A percentile compares a stretch with the other conserved stretches of the same genome.
Conservation (phyloP, 2,329 filamentous ascomycete genomes). For the Apiospora arundinis region DNA sequence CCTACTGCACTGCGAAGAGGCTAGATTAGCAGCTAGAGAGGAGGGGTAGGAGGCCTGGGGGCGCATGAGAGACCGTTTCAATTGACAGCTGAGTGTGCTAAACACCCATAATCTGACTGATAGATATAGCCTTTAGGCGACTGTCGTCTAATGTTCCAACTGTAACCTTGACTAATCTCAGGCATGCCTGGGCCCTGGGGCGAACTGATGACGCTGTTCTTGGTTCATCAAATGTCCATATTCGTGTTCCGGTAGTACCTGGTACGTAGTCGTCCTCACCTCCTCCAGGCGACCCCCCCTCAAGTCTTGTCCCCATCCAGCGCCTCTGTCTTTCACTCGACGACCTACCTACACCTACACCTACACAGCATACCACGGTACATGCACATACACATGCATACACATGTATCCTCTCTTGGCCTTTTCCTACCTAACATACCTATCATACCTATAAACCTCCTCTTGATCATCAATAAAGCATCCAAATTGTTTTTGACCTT, state of each 20-base stretch:
- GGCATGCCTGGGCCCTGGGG: not conserved
- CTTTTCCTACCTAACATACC: not conserved
- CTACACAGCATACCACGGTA: not conserved
- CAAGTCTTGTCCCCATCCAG: not conserved
- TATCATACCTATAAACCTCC: not conserved
- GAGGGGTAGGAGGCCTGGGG: not conserved
- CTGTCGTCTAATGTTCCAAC: slow-evolving; percentile 6
- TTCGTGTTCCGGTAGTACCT: not conserved
- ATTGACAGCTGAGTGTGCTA: not conserved
- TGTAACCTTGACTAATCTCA: not conserved
- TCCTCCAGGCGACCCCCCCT: slow-evolving; percentile 3
- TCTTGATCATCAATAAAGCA: not conserved
- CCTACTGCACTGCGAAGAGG: not conserved
- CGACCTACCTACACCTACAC: not conserved
- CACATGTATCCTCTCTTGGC: not conserved
- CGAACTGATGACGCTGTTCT: not conserved
- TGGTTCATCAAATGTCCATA: not conserved
- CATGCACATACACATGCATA: not conserved
- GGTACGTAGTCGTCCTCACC: not conserved
- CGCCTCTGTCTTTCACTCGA: not conserved
- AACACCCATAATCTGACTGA: not conserved
- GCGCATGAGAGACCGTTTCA: not conserved
- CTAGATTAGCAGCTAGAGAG: not conserved
- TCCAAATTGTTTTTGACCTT: not conserved
- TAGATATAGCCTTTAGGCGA: not conserved